A percentile compares a stretch with the other conserved stretches of the same genome.
phyloP scores from a whole-genome alignment of 148 eudicot species.

The Suaeda aralocaspica region DNA sequence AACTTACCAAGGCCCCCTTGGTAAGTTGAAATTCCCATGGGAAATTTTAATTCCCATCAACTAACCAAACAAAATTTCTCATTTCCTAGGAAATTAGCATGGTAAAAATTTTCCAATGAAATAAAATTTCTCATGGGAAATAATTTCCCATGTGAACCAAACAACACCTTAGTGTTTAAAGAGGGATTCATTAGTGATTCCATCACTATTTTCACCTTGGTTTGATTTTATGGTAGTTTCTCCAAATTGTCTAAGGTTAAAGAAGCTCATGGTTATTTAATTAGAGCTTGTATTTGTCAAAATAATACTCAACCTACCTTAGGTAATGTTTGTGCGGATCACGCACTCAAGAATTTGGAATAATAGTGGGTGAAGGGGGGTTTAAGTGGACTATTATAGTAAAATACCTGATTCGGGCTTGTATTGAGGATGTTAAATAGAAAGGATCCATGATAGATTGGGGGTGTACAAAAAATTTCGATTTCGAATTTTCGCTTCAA shows the following conservation, averaged over 20 bases:
- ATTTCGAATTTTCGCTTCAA: too few relatives aligned
- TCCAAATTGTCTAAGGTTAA: slow-evolving; percentile 41
- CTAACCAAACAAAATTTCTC: too few relatives aligned
- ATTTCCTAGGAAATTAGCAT: too few relatives aligned
- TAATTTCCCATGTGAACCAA: too few relatives aligned
- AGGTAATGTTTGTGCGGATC: slow-evolving; percentile 40
- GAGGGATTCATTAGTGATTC: slow-evolving; percentile 52
- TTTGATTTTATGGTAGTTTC: slow-evolving; percentile 43
- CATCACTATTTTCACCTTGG: slow-evolving; percentile 46
- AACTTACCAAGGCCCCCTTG: too few relatives aligned
- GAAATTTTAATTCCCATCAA: too few relatives aligned
- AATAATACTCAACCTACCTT: slow-evolving; percentile 36
- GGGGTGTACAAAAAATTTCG: too few relatives aligned
- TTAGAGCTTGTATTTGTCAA: slow-evolving; percentile 36
- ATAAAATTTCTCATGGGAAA: too few relatives aligned
- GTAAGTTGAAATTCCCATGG: too few relatives aligned
- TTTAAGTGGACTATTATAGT: slow-evolving; percentile 34
- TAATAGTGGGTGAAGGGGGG: slow-evolving; percentile 23
- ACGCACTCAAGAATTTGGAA: slow-evolving; percentile 46
- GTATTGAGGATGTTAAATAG: slow-evolving; percentile 47
- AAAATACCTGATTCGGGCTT: slow-evolving; percentile 43
- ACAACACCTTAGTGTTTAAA: too few relatives aligned
- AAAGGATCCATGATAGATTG: slow-evolving; percentile 53
- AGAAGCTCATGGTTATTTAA: slow-evolving; percentile 59
- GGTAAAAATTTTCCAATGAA: too few relatives aligned